Evolutionary conservation across 2,329 filamentous ascomycete species (phyloP), one percentile per base, ranked within the genome.

Genomic region (Teratosphaeria epicoccoides): DNA sequence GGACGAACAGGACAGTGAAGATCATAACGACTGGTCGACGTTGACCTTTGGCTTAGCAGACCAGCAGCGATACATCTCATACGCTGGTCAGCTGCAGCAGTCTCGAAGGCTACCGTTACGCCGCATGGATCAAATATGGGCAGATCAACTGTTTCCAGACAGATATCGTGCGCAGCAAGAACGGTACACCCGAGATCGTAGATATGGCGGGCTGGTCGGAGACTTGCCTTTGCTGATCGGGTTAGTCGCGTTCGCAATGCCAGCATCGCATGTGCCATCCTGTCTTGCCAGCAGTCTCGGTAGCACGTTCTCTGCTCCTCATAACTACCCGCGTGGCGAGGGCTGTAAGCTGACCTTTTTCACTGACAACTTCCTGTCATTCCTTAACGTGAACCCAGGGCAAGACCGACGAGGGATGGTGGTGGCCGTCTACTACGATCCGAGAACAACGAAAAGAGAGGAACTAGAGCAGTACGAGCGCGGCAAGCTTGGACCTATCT

Each of bases 171-270:
- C 55, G 4, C 4, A n/a, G 9, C 45, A 20, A 47, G 20, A 49
- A 11, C 23, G 3, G 6, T 6, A 46, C 4, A 49, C 43, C 4
- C n/a, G 7, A 20, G 12, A 26, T 14, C 7, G 11, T 6, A 14
- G 17, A 24, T 14, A 44, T 25, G 54, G 51, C 6, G 55, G 51
- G 10, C 23, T 57, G 22, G 20, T 37, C 46, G 55, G 55, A 4
- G 51, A 57, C 12, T 46, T 57, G 22, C 51, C 55, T 3, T 20
- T 57, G n/a, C 46, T 57, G 9, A 47, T 57, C 20, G 54, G 29
- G 6, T 33, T 57, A 6, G 24, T 55, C 7, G 50, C 55, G 7
- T 43, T 52, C 17, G 23, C 44, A 1, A 37, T 54, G 44, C 52
- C 52, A 14, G n/a, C 24, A 10, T 9, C 28, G 3, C 9, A 14